Evolutionary conservation across 2,329 filamentous ascomycete species (phyloP), one percentile per base, ranked within the genome.

Genomic region (Venturia pyrina): DNA sequence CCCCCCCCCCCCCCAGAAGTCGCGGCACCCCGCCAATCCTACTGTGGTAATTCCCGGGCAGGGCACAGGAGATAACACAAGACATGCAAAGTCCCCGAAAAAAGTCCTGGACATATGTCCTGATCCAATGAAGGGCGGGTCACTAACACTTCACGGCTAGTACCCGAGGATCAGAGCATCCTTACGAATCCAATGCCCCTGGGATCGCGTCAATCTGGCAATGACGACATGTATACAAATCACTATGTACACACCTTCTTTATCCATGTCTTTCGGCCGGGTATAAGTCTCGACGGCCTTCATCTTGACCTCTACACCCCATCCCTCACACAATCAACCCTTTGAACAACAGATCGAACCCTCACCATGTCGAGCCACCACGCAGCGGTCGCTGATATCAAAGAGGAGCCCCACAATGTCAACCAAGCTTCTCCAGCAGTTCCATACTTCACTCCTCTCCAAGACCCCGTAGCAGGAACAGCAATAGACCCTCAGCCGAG

Each of bases 371-470:
- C 67, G 19, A 71, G 71, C 44, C 73, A 75, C 68, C 73, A 75
- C 70, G 72, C 71, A 63, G 66, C 72, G 63, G 63, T 65, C 34
- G 68, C 68, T 3, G 63, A 70, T 34, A 69, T 71, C 64, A 65
- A 70, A 41, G 69, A 67, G 46, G 76, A 78, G 65, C 68, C 73
- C 61, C 70, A 72, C 48, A 70, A 76, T 66, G 70, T 73, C 57
- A 82, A 82, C 71, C 75, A 73, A 62, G 71, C 78, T 21, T 78
- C 79, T 5, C 72, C 74, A 32, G 78, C 28, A 63, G 48, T 76
- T 57, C 73, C 79, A 11, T 82, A 80, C 72, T 82, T 79, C 71
- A 82, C 80, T 4, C 80, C 80, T 15, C 69, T 71, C 2, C 80
- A 82, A 70, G 71, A 75, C 50, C 79, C 79, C 3, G 74, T 76